phyloP scores from a whole-genome alignment of 768 basidiomycete species.

The Mycena maculata region DNA sequence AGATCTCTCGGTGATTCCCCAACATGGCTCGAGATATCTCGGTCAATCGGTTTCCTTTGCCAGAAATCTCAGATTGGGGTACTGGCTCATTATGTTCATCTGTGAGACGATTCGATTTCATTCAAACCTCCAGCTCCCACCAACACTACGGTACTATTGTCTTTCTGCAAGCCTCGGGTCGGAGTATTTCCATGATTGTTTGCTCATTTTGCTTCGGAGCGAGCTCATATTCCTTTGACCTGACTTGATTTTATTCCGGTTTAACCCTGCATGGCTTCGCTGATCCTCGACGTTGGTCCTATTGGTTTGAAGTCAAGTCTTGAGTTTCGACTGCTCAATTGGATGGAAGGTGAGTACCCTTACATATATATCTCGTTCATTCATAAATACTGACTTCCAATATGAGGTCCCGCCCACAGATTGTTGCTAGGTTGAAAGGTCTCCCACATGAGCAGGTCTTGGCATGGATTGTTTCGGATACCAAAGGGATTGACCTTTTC shows the following conservation, averaged over 20 bases:
- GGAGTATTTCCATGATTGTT: neutral
- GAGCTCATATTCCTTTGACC: constrained; percentile 10
- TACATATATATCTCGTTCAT: too few species aligned
- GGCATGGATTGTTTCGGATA: too few species aligned
- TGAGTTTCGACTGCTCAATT: too few species aligned
- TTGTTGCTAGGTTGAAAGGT: too few species aligned
- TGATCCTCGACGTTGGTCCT: neutral
- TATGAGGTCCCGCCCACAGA: too few species aligned
- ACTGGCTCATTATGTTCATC: neutral
- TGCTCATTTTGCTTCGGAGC: neutral
- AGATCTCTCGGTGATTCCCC: constrained; percentile 5
- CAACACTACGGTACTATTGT: neutral
- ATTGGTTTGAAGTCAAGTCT: too few species aligned
- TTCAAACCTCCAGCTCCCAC: neutral
- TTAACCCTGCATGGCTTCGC: constrained; percentile 5
- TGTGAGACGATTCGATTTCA: constrained; percentile 6
- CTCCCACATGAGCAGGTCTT: too few species aligned
- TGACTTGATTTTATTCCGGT: constrained; percentile 8
- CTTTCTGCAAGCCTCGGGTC: too few species aligned
- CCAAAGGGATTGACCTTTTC: too few species aligned
- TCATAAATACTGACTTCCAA: too few species aligned
- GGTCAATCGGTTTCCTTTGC: constrained; percentile 5
- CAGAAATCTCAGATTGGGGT: constrained; percentile 4
- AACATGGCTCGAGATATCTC: constrained; percentile 1
- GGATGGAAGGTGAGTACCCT: too few species aligned